phyloP scores from a whole-genome alignment of 495 filamentous ascomycete species.

The Hypoxylon lenormandii region DNA sequence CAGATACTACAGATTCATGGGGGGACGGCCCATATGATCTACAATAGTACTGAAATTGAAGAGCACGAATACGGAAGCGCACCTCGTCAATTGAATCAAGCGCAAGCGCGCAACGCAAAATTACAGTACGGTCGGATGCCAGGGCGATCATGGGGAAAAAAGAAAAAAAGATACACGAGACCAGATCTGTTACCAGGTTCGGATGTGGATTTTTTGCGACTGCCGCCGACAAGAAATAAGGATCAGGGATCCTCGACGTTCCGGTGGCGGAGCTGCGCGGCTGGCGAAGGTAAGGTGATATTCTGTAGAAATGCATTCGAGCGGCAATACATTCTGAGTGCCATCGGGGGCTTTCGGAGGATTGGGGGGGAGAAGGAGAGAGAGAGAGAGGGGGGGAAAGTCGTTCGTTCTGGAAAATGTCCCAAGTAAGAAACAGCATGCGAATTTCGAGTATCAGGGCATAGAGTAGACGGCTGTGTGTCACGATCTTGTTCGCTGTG shows the following conservation, averaged over 20 bases:
- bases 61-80: neutral
- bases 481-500: slow-evolving; percentile 46
- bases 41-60: slow-evolving; percentile 18
- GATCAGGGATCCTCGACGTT: slow-evolving; percentile 29
- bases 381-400: too few species aligned
- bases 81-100: slow-evolving; percentile 45
- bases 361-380: neutral
- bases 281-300: slow-evolving; percentile 21
- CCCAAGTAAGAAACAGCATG: slow-evolving; percentile 2
- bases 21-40: neutral
- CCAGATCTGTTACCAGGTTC: slow-evolving; percentile 23
- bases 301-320: neutral
- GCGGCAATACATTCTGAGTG: slow-evolving; percentile 5
- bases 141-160: slow-evolving; percentile 17
- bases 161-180: slow-evolving; percentile 24
- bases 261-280: slow-evolving; percentile 41
- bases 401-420: slow-evolving; percentile 39
- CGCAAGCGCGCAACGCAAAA: slow-evolving; percentile 41
- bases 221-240: slow-evolving; percentile 17
- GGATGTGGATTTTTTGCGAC: neutral
- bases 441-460: slow-evolving; percentile 38
- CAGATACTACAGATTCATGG: too few species aligned
- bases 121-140: slow-evolving; percentile 24
- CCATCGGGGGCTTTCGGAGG: slow-evolving; percentile 2
- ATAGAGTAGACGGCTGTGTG: slow-evolving; percentile 37